These are phyloP conservation scores for Gossypium davidsonii DNA, from an alignment of 441 rosid species.

Conservation along the genomic window DNA sequence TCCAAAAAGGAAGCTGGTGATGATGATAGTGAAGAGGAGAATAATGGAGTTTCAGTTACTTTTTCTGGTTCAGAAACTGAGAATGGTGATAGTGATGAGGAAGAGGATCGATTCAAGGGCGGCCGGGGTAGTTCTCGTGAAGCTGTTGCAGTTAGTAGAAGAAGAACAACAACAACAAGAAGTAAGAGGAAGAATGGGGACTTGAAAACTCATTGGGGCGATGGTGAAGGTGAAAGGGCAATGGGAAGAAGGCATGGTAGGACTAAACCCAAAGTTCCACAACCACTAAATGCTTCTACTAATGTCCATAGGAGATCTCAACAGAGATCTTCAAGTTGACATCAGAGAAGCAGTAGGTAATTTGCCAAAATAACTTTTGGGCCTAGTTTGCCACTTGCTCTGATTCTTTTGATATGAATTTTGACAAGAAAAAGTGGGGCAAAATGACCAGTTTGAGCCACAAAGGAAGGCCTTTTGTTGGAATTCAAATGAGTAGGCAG, in stretches of 20 bases:
- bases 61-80: conserved; percentile 33
- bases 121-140: conserved; percentile 23
- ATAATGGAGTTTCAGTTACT: conserved; percentile 7
- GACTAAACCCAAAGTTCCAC: conserved; percentile 1
- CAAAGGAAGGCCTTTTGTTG: not conserved
- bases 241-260: conserved; percentile 10
- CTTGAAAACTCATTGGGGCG: conserved; percentile 14
- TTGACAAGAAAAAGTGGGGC: not conserved
- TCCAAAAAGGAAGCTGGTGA: conserved; percentile 27
- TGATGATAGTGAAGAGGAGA: conserved; percentile 19
- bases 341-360: conserved; percentile 3
- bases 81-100: conserved; percentile 32
- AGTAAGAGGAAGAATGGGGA: conserved; percentile 21
- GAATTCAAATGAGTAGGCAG: not conserved
- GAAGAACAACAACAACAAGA: conserved; percentile 11
- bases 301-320: not conserved
- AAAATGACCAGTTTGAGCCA: not conserved
- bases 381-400: not conserved
- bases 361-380: not conserved
- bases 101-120: conserved; percentile 19
- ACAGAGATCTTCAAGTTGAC: not conserved
- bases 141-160: conserved; percentile 20
- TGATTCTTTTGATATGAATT: not conserved
- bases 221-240: conserved; percentile 18
- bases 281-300: not conserved